Base-by-base conservation (phyloP, 306 rosid genomes). In the Astragalus membranaceus region DNA sequence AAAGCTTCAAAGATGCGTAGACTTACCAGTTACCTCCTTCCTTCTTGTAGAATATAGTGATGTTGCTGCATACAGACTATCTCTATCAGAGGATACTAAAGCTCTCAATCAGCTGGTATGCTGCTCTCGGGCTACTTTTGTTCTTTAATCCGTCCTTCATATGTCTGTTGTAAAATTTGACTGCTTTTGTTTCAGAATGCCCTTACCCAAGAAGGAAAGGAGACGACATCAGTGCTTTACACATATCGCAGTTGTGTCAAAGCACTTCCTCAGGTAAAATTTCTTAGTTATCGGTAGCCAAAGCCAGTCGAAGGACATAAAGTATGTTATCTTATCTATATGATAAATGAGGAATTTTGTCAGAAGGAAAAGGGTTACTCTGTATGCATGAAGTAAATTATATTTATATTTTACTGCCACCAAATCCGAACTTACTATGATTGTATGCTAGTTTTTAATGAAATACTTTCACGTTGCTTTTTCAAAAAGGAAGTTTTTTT, bases 201-300 rank as follows among this genome's bases (percentile, higher is more conserved):
- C 44, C 97, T 93, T 58, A 82, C 87, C 35, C 94, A 82, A 30
- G 98, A 93, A 84, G 98, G 98, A 61, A 93, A 88, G 89, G 97
- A 90, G 77, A 93, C 90, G 98, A 76, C 94, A 50, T 90, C 98
- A 0, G 97, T 88, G 81, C 98, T 93, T 70, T 93, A 93, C 83
- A 93, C 98, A 12, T 93, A 93, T 81, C 94, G 98, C 35, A 88
- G 97, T 72, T 90, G 98, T 75, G 96, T 93, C 81, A 93, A 93
- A 82, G 98, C 98, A 41, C 97, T 93, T 82, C 98, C 98, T 47
- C 98, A 93, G 98, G 98, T 93, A 65, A 66, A 64, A 33, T 80
- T 55, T 60, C 69, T 71, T 37, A 62, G 37, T 48, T 42, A 7
- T 68, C 12, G 15, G 30, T 3, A 30, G 48, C 64, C 37, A 52